A percentile compares a stretch with the other conserved stretches of the same genome.
These are phyloP conservation scores for Alloteropsis semialata DNA, from an alignment of 176 grass and related monocot species.

Conservation along the genomic window DNA sequence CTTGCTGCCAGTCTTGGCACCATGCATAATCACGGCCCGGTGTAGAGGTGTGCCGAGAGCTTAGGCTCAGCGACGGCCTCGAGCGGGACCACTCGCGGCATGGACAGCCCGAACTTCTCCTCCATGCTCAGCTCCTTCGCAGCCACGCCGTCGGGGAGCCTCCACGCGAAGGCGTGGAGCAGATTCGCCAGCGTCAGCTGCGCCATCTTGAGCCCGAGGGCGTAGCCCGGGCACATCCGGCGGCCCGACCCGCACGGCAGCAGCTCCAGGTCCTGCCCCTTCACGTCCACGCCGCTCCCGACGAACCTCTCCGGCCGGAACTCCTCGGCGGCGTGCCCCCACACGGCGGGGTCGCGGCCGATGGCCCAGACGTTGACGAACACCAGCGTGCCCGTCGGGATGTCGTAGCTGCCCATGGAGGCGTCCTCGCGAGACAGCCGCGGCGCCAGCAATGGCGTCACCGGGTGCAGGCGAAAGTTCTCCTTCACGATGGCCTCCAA, in stretches of 20 bases:
- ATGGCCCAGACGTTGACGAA: constrained; percentile 58
- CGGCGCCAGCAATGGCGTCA: constrained; percentile 43
- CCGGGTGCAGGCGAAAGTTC: constrained; percentile 53
- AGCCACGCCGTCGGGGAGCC: background rate
- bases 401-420: constrained; percentile 30
- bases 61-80: background rate
- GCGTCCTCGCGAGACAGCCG: constrained; percentile 30
- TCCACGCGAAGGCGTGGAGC: constrained; percentile 11
- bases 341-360: constrained; percentile 40
- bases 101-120: background rate
- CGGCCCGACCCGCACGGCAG: background rate
- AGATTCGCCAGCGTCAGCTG: background rate
- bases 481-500: constrained; percentile 53
- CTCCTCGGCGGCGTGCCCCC: constrained; percentile 39
- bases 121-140: constrained; percentile 9
- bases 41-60: background rate
- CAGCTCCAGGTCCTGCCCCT: background rate
- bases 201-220: background rate
- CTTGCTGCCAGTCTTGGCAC: no score
- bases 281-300: background rate
- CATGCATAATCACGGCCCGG: no score
- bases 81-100: background rate
- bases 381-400: constrained; percentile 43
- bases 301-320: constrained; percentile 60
- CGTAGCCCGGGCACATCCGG: background rate